Base-by-base conservation (phyloP, 2,329 filamentous ascomycete genomes). In the Alternaria burnsii region DNA sequence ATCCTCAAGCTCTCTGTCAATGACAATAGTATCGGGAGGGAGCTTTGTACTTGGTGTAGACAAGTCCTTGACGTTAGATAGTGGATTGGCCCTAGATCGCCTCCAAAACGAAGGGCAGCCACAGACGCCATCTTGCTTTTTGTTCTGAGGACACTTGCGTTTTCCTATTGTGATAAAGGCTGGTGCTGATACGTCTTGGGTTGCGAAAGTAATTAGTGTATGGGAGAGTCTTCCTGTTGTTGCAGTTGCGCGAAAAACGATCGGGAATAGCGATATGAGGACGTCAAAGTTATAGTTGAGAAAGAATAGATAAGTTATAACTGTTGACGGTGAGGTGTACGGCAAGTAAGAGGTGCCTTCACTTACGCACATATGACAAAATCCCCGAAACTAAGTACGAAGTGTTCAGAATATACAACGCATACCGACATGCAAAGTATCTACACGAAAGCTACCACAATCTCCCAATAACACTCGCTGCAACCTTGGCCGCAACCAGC, bases 91-190 rank as follows among this genome's bases (percentile, higher is more conserved):
- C 32, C 26, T 55, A 6, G 8, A 34, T 2, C 42, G 46, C 55
- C 52, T 43, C 72, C 73, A 73, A 59, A 73, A 70, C 9, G 61
- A 42, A 6, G 62, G 64, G 40, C 72, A 75, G 30, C 71, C 72
- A 26, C 73, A 76, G 1, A 75, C 69, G 18, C 67, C 67, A 8
- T 66, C 65, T 52, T 68, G 62, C 8, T n/a, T 50, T 9, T 51
- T 22, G 30, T 63, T 63, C 43, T 61, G 61, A 4, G 62, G 48
- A 12, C 55, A 67, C 11, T 42, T 61, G 26, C 51, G 38, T 11
- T 52, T 38, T 26, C 22, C 44, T 46, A 52, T 55, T 40, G 22
- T 22, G 41, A 18, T 14, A 10, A n/a, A n/a, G 20, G 26, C 14
- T 24, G 60, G 55, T 32, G 52, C n/a, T 52, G n/a, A 18, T 18